Evolutionary conservation across 805 yeast genomes (phyloP), one percentile per base, ranked within the genome.

Genomic region (Zygosaccharomyces pseudorouxii): DNA sequence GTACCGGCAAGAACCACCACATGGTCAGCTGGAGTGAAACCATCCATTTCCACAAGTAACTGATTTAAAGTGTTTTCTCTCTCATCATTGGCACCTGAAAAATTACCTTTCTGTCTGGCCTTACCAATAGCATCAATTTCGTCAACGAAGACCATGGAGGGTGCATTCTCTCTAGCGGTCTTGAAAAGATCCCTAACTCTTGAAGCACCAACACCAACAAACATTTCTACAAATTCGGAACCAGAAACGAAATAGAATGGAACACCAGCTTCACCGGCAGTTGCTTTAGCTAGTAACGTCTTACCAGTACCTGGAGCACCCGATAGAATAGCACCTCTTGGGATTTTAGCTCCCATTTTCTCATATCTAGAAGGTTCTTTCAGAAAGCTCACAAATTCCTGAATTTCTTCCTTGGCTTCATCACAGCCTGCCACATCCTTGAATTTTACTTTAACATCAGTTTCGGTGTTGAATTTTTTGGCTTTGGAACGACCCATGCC

Each of bases 251-350:
- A 86, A 60, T 82, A 82, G 66, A 93, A 93, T 38, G 99, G 97
- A 36, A 93, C 99, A 49, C 93, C 95, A 0, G 99, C 99, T 69
- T 93, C 99, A 56, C 99, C 99, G 1, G 99, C 99, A 43, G 98
- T 93, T 4, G 99, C 99, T 65, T 89, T 92, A 10, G 99, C 99
- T 44, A 93, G 72, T 46, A 93, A 74, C 0, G 99, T 93, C 67
- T 93, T 93, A 81, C 99, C 99, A 8, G 99, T 93, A 73, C 99
- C 99, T 45, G 99, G 99, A 14, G 99, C 96, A 42, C 99, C 99
- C 1, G 96, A 86, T 49, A 93, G 73, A 51, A 93, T 88, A 8
- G 99, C 99, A 58, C 99, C 99, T 65, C 98, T 81, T 42, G 99
- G 99, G 56, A 93, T 93, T 67, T 89, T 88, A 35, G 98, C 99